These are phyloP conservation scores for Scheffersomyces stipitis DNA, from an alignment of 805 yeast species.

Conservation along the genomic window DNA sequence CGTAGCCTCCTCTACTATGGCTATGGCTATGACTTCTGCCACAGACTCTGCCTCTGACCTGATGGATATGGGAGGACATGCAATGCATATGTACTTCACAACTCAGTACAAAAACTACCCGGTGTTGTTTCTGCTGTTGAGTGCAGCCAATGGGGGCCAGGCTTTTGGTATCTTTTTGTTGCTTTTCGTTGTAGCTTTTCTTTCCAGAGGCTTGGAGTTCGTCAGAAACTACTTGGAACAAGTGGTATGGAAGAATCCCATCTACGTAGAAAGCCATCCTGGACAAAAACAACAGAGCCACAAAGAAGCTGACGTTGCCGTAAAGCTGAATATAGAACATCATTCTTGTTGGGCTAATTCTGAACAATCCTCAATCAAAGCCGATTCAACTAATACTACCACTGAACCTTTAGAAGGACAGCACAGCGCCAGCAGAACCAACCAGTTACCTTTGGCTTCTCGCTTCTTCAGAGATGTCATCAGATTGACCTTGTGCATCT, in stretches of 20 bases:
- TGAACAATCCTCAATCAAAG: neutral
- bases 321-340: neutral
- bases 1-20: conserved; percentile 5
- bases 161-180: conserved; percentile 75
- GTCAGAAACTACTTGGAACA: conserved; percentile 65
- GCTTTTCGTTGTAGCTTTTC: conserved; percentile 57
- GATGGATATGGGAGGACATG: conserved; percentile 17
- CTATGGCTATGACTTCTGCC: neutral
- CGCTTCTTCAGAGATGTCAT: conserved; percentile 50
- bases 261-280: conserved; percentile 17
- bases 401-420: neutral
- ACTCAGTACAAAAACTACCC: conserved; percentile 53
- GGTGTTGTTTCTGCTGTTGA: conserved; percentile 56
- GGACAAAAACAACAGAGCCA: conserved; percentile 3
- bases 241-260: conserved; percentile 54
- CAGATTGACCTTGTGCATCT: conserved; percentile 54
- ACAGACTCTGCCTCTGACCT: conserved; percentile 4
- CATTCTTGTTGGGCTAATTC: neutral
- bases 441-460: conserved; percentile 15
- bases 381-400: neutral
- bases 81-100: conserved; percentile 62
- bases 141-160: conserved; percentile 54
- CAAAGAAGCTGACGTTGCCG: conserved; percentile 3
- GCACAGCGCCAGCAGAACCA: neutral
- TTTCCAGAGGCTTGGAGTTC: conserved; percentile 60